Base-by-base conservation (phyloP, 345 rosid genomes). In the Raphanus sativus region DNA sequence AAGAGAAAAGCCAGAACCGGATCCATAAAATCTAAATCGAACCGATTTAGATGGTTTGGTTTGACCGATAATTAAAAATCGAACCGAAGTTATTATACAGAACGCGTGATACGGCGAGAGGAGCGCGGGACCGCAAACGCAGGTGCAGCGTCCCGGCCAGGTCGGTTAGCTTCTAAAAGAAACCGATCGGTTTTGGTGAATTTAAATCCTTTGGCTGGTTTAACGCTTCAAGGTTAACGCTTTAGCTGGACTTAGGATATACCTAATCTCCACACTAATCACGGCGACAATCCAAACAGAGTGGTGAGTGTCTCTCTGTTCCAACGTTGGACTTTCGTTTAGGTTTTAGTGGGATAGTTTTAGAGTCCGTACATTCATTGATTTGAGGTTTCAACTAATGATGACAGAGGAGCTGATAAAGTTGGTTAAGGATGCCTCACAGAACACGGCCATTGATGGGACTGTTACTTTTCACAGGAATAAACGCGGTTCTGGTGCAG, bases 391-490 rank as follows among this genome's bases (percentile, higher is more conserved):
- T 71, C 17, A 38, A 28, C 9, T 10, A 5, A 33, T 32, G 74
- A 69, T 68, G 45, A 54, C 68, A 75, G 79, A 40, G 48, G 10
- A 40, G 61, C 67, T 66, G 73, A 69, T 28, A 1, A 24, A 24
- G 16, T 30, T 32, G 16, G 16, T 26, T 17, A 24, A 26, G 67
- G 62, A 83, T 85, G 90, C 92, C 90, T 4, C 89, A 86, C 66
- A 80, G 81, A 74, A 85, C 84, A 9, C 61, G 82, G 54, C 92
- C 92, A 8, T 83, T 85, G 89, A 67, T 84, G 34, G 87, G 86
- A 26, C 71, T 87, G 17, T 62, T 87, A 77, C 34, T 83, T 79
- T 85, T 89, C 75, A 82, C 85, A 0, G 91, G 93, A 75, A 69
- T 86, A 55, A 89, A 87, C 56, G 69, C 54, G 12, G 69, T 86